Evolutionary conservation across 2,329 filamentous ascomycete genomes (phyloP), one percentile per base, ranked within the genome.

Genomic region (Microsporum ferrugineum): DNA sequence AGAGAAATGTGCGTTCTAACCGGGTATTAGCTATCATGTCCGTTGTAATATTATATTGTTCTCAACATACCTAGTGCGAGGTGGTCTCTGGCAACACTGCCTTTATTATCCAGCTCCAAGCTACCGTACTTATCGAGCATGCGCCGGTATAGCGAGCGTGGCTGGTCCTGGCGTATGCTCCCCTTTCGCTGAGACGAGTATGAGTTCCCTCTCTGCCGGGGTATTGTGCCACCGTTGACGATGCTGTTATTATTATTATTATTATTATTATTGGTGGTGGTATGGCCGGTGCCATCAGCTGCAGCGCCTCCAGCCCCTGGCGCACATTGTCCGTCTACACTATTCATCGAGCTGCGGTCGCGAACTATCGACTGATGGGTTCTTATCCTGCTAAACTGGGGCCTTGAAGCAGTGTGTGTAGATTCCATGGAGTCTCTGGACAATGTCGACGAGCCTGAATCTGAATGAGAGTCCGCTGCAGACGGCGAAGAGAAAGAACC

Each of bases 31-130:
- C 2, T 29, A 14, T 27, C 41, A 29, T 17, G 6, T 34, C 17
- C 38, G 39, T 2, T 43, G 14, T 38, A 17, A 53, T 60, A 57
- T 62, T 53, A 66, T 55, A 60, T 31, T 62, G 33, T 8, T 3
- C 29, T 51, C 55, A 51, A 47, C 61, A 65, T 74, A 85, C 82
- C 82, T 49, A 86, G 68, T 23, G 84, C 84, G 49, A 87, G 75
- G 75, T 87, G 84, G 70, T 87, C 84, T 65, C 84, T 74, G 38
- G 84, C 84, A 27, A 86, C 83, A 66, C 82, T 84, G 14, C 84
- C 84, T 69, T 86, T 86, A 65, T 87, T 87, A 65, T 86, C 84
- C 58, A 86, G 71, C 68, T 86, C 83, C 36, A 86, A 73, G 63
- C 78, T 81, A 17, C 84, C 84, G 66, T 84, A 86, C 66, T 82